These are phyloP conservation scores for Eucalyptus regnans DNA, from an alignment of 345 rosid genomes.

Conservation along the genomic window DNA sequence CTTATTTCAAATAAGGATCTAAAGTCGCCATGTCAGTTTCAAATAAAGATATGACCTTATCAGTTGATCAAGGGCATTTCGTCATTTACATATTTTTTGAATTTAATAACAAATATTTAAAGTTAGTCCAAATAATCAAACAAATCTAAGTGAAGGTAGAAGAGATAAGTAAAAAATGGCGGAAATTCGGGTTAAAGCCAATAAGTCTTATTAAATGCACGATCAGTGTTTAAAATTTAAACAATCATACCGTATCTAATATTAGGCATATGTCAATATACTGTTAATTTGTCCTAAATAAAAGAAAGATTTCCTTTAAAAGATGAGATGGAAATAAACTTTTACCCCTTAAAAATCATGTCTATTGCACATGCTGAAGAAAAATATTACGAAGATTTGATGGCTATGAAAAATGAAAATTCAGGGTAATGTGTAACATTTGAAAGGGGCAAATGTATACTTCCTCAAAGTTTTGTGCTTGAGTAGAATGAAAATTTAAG, in stretches of 20 bases:
- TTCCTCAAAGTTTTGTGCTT: neutral
- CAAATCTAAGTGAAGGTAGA: neutral
- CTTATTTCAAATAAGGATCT: too few relatives aligned
- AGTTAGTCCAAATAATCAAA: neutral
- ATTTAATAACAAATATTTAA: neutral
- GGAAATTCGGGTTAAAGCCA: neutral
- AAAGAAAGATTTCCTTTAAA: neutral
- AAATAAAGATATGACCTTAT: too few relatives aligned
- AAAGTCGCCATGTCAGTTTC: too few relatives aligned
- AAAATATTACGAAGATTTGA: neutral
- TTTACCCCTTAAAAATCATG: neutral
- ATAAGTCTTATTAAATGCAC: neutral
- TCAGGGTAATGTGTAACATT: neutral
- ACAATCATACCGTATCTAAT: neutral
- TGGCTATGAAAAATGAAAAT: neutral
- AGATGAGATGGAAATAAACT: neutral
- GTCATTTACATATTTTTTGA: too few relatives aligned
- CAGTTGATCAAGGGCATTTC: rapidly evolving
- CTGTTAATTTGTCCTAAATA: neutral
- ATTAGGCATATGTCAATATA: neutral
- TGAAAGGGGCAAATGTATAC: neutral
- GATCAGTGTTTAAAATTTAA: neutral
- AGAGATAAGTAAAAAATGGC: neutral
- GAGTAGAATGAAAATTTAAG: neutral
- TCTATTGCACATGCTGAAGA: neutral